Evolutionary conservation across 2,329 filamentous ascomycete genomes (phyloP).

Genomic region (Davidsoniella australis): DNA sequence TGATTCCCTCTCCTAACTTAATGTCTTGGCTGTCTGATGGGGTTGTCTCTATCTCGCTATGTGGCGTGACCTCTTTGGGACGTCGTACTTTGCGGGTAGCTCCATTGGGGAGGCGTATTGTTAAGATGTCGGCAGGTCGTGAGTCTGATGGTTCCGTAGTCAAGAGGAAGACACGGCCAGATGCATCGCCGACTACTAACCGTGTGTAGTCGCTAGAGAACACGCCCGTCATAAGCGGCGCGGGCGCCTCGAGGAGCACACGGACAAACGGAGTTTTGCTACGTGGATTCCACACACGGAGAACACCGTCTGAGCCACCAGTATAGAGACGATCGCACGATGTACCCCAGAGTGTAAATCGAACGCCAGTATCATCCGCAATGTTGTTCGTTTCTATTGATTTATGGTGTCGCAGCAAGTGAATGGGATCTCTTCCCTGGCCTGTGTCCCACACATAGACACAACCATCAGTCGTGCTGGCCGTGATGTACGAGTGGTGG

Average conservation of each 20-base stretch:
- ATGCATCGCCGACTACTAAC: slow-evolving; percentile 43
- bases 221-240: slow-evolving; percentile 38
- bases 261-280: slow-evolving; percentile 25
- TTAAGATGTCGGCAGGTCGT: slow-evolving; percentile 20
- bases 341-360: slow-evolving; percentile 45
- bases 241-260: slow-evolving; percentile 35
- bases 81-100: slow-evolving; percentile 23
- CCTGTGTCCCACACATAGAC: slow-evolving; percentile 48
- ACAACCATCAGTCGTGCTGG: slow-evolving; percentile 43
- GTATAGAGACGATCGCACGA: slow-evolving; percentile 43
- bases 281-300: slow-evolving; percentile 47
- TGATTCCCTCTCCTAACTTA: slow-evolving; percentile 14
- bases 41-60: slow-evolving; percentile 24
- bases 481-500: slow-evolving; percentile 36
- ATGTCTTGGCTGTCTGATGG: background rate
- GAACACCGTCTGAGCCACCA: slow-evolving; percentile 43
- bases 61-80: slow-evolving; percentile 32
- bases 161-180: slow-evolving; percentile 40
- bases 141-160: slow-evolving; percentile 30
- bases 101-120: slow-evolving; percentile 20
- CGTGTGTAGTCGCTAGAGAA: slow-evolving; percentile 40
- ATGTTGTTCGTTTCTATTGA: slow-evolving; percentile 30
- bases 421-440: slow-evolving; percentile 35
- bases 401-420: slow-evolving; percentile 35
- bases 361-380: slow-evolving; percentile 42